Evolutionary conservation across 306 rosid genomes (phyloP).

Genomic region (Cucurbita pepo): DNA sequence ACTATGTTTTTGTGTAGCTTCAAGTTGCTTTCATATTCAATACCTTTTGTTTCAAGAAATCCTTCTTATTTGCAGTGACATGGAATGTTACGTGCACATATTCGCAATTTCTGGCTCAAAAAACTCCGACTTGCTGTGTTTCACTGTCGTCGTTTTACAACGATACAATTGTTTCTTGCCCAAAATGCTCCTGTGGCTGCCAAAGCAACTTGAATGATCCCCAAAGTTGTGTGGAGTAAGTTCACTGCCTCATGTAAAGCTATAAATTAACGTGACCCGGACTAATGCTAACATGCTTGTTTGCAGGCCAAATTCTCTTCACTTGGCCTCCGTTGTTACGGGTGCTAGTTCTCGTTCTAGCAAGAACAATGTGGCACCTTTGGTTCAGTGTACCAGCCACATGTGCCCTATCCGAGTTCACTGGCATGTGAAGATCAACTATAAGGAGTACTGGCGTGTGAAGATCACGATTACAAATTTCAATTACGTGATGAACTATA

Average conservation of each 20-base stretch:
- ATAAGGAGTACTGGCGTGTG: conserved; percentile 78
- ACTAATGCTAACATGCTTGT: neutral
- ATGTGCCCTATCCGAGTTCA: conserved; percentile 88
- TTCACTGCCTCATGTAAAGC: neutral
- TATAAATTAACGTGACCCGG: neutral
- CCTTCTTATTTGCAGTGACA: conserved; percentile 51
- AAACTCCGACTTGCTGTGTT: conserved; percentile 75
- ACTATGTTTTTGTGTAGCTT: neutral
- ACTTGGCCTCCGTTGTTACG: conserved; percentile 46
- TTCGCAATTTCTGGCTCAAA: conserved; percentile 70
- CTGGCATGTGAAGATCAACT: conserved; percentile 79
- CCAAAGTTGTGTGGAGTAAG: conserved; percentile 66
- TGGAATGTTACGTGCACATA: conserved; percentile 84
- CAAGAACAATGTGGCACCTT: conserved; percentile 24
- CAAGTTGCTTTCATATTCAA: neutral
- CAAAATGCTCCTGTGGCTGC: conserved; percentile 70
- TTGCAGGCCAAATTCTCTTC: conserved; percentile 40
- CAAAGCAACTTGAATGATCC: conserved; percentile 28
- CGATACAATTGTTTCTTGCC: conserved; percentile 58
- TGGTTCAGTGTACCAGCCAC: conserved; percentile 68
- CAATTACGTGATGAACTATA: conserved; percentile 60
- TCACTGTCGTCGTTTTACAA: conserved; percentile 78
- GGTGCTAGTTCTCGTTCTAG: conserved; percentile 13
- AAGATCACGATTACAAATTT: conserved; percentile 76
- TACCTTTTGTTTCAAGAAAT: neutral